Percentiles rank a stretch among this genome's conserved stretches.
These are phyloP conservation scores for Albophoma yamanashiensis DNA, from an alignment of 2,329 filamentous ascomycete genomes.

Conservation along the genomic window DNA sequence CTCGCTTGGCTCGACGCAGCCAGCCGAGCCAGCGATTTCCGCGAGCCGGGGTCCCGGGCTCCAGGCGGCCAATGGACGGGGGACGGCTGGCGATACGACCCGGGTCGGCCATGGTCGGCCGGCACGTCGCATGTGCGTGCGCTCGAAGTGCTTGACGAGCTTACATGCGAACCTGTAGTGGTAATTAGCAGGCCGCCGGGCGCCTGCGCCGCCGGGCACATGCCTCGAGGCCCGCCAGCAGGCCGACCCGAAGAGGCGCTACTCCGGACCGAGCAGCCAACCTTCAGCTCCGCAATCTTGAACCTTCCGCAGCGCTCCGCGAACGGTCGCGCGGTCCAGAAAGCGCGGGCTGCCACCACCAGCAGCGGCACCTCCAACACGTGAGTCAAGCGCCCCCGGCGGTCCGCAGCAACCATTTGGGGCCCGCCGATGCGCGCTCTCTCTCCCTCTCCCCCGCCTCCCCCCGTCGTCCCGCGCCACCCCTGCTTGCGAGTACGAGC, in stretches of 20 bases:
- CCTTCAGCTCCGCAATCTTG: not conserved
- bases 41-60: no score
- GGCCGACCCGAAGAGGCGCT: not conserved
- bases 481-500: not conserved
- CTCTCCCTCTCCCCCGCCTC: not conserved
- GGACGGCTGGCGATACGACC: not conserved
- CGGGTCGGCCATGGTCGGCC: no score
- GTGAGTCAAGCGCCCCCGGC: not conserved
- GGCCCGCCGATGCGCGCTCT: not conserved
- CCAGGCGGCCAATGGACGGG: not conserved
- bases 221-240: not conserved
- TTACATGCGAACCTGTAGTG: no score
- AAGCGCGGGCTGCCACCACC: not conserved
- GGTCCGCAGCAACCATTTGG: not conserved
- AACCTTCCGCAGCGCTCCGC: not conserved
- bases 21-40: no score
- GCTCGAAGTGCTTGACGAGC: no score
- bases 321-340: not conserved
- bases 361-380: not conserved
- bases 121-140: no score
- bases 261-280: not conserved
- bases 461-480: not conserved
- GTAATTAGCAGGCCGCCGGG: no score
- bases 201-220: not conserved
- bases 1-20: not conserved